Conservation (phyloP, 2,329 filamentous ascomycete species). For the Xylariaceae sp. region DNA sequence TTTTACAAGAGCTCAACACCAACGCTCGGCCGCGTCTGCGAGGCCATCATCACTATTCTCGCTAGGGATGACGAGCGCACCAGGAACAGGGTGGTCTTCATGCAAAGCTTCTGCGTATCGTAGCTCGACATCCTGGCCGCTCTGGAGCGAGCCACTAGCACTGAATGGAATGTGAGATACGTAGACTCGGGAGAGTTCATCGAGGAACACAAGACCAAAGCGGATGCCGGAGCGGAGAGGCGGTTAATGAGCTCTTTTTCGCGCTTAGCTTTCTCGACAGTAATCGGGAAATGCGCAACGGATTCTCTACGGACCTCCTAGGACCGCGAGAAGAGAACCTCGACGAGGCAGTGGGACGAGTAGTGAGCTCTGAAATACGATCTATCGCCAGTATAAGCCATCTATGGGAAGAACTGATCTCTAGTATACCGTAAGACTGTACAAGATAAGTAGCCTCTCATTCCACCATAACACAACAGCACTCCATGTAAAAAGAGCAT, state of each 20-base stretch:
- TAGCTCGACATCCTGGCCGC: conserved; percentile 44
- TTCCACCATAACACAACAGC: too few species aligned
- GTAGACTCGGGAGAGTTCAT: conserved; percentile 50
- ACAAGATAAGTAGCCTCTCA: too few species aligned
- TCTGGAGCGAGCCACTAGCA: conserved; percentile 43
- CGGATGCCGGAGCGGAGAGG: conserved; percentile 45
- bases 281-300: conserved; percentile 53
- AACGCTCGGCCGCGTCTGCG: conserved; percentile 43
- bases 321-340: conserved; percentile 54
- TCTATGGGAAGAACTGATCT: too few species aligned
- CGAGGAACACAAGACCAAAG: conserved; percentile 43
- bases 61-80: conserved; percentile 35
- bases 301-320: conserved; percentile 55
- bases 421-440: too few species aligned
- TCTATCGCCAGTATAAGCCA: not conserved
- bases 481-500: too few species aligned
- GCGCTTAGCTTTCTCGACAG: conserved; percentile 55
- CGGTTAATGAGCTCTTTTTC: conserved; percentile 56
- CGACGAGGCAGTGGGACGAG: conserved; percentile 47
- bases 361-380: conserved; percentile 35
- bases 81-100: conserved; percentile 44
- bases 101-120: conserved; percentile 49
- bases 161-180: conserved; percentile 40
- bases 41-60: conserved; percentile 44
- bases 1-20: conserved; percentile 42